These are phyloP conservation scores for Chalciporus sphaerocephalus DNA, from an alignment of 768 basidiomycete species.

Conservation along the genomic window DNA sequence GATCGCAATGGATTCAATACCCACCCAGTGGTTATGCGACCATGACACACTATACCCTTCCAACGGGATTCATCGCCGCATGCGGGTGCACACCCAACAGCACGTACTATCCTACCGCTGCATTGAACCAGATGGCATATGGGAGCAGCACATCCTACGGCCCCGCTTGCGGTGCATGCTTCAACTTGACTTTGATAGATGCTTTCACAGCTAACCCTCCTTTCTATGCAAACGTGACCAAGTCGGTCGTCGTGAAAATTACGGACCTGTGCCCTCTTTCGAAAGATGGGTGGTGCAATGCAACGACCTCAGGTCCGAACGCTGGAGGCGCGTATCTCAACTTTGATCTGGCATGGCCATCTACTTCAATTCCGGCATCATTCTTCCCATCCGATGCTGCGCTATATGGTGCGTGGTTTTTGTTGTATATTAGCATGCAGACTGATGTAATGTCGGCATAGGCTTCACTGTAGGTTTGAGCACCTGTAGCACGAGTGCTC, in stretches of 20 bases:
- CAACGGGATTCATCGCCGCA: slow-evolving; percentile 47
- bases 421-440: background rate
- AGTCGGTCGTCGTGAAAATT: slow-evolving; percentile 68
- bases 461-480: slow-evolving; percentile 37
- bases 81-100: slow-evolving; percentile 73
- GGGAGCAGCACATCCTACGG: slow-evolving; percentile 72
- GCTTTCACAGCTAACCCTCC: slow-evolving; percentile 63
- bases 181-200: slow-evolving; percentile 69
- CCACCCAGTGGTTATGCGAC: slow-evolving; percentile 61
- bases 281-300: slow-evolving; percentile 65
- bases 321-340: slow-evolving; percentile 65
- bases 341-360: slow-evolving; percentile 81
- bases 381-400: slow-evolving; percentile 73
- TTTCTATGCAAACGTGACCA: slow-evolving; percentile 58
- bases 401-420: slow-evolving; percentile 50
- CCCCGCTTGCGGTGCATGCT: slow-evolving; percentile 74
- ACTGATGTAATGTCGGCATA: slow-evolving; percentile 33
- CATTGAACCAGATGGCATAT: slow-evolving; percentile 74
- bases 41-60: slow-evolving; percentile 69
- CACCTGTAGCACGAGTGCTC: background rate
- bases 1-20: slow-evolving; percentile 61
- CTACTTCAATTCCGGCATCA: slow-evolving; percentile 57
- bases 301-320: slow-evolving; percentile 56
- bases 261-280: slow-evolving; percentile 76
- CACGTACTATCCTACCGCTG: slow-evolving; percentile 71